These are phyloP conservation scores for Chionographis japonica DNA, from an alignment of 106 monocot species.

Conservation along the genomic window DNA sequence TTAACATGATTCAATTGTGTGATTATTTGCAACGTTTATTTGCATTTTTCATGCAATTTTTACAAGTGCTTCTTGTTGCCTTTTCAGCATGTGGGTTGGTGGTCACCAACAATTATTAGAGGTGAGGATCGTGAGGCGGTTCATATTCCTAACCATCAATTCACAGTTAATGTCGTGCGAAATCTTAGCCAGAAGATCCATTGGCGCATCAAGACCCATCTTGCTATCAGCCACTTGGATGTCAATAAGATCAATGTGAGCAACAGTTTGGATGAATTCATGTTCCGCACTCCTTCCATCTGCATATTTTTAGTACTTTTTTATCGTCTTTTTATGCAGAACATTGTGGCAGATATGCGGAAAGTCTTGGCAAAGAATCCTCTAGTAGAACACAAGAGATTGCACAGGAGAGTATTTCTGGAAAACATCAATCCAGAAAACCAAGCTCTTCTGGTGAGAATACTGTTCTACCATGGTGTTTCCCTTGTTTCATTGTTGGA, in stretches of 20 bases:
- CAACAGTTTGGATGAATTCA: not conserved
- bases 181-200: slow-evolving; percentile 95
- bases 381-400: slow-evolving; percentile 93
- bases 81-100: slow-evolving; percentile 95
- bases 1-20: no score
- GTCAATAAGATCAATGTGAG: slow-evolving; percentile 90
- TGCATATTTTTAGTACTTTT: not conserved
- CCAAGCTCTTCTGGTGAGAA: slow-evolving; percentile 86
- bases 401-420: slow-evolving; percentile 95
- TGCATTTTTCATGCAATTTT: no score
- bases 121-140: slow-evolving; percentile 96
- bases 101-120: slow-evolving; percentile 96
- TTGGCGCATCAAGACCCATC: slow-evolving; percentile 97
- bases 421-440: slow-evolving; percentile 94
- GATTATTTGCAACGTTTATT: no score
- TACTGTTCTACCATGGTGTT: not conserved
- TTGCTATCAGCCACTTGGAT: slow-evolving; percentile 97
- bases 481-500: not conserved
- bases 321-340: slow-evolving; percentile 34
- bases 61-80: no score
- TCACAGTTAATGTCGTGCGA: slow-evolving; percentile 84
- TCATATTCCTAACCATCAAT: slow-evolving; percentile 98
- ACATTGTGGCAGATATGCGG: slow-evolving; percentile 97
- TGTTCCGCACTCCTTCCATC: not conserved
- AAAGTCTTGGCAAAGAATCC: slow-evolving; percentile 98